Base-by-base conservation (phyloP, 768 basidiomycete species). In the Pulveroboletus sp. region DNA sequence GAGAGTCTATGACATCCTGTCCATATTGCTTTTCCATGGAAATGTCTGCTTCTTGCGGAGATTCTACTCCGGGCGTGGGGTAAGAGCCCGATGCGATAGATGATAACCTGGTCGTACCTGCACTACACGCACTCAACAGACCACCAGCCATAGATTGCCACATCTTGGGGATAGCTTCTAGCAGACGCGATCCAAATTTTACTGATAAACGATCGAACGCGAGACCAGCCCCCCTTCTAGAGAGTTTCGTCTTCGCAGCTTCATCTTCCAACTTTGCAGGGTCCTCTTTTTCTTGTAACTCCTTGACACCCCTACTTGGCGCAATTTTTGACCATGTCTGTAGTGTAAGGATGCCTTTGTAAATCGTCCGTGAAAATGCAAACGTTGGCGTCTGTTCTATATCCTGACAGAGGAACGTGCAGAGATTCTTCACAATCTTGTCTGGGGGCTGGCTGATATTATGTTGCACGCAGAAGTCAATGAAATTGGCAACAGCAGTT, bases 361-460 rank as follows among this genome's bases (percentile, higher is more conserved):
- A 68, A 17, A 76, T 66, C 52, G 80, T 81, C 44, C 82, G 79
- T 8, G 75, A 73, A 59, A 77, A 79, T 1, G 84, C 77, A 64
- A 98, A 98, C 1, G 95, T 85, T 4, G 96, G 96, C 0, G 93
- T 96, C 47, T 87, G 80, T 37, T 86, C 83, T 8, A 80, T 76
- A 65, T 99, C 96, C 60, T 93, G 90, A 63, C 95, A 98, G 6
- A 98, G 73, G 71, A 98, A 98, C 0, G 91, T 93, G 72, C 92
- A 95, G 8, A 98, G 80, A 64, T 99, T 99, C 72, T 92, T 93
- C 55, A 98, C 83, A 49, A 99, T 91, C 75, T 99, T 99, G 60
- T 93, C 91, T 1, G 89, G 87, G 4, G 95, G 93, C 61, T 93
- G 91, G 30, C 77, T 67, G 43, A 92, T 81, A 39, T 82, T 78